Conservation (phyloP, 495 filamentous ascomycete species). For the Aspergillus cavernicola region DNA sequence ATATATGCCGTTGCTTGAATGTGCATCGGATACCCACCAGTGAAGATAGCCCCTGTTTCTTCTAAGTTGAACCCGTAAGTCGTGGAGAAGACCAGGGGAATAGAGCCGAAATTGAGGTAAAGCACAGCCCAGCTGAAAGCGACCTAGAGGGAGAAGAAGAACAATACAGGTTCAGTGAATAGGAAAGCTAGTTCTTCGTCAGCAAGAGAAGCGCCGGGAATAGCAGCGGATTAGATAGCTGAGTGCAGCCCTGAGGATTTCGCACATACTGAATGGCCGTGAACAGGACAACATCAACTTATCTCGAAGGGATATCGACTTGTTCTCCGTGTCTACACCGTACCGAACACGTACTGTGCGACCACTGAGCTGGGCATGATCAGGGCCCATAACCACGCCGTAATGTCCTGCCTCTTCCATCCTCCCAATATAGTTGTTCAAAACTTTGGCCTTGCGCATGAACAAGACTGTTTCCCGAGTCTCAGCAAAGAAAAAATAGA, state of each 20-base stretch:
- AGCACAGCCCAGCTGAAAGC: slow-evolving; percentile 87
- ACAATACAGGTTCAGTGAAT: slow-evolving; percentile 86
- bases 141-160: slow-evolving; percentile 90
- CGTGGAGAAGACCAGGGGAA: slow-evolving; percentile 71
- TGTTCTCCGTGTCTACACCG: too few relatives aligned
- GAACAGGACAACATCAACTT: too few relatives aligned
- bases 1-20: slow-evolving; percentile 66
- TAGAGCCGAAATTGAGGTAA: slow-evolving; percentile 73
- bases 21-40: slow-evolving; percentile 52
- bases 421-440: too few relatives aligned
- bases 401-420: too few relatives aligned
- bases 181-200: slow-evolving; percentile 56
- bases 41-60: slow-evolving; percentile 68
- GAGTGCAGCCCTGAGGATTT: neutral
- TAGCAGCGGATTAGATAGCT: too few relatives aligned
- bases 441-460: slow-evolving; percentile 27
- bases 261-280: too few relatives aligned
- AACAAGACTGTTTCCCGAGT: slow-evolving; percentile 85
- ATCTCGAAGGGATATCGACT: too few relatives aligned
- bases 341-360: too few relatives aligned
- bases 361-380: too few relatives aligned
- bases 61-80: slow-evolving; percentile 67
- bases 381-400: too few relatives aligned
- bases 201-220: neutral
- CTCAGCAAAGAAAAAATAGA: slow-evolving; percentile 72